Evolutionary conservation across 2,329 filamentous ascomycete genomes (phyloP).

Genomic region (Fusarium goolgardi): DNA sequence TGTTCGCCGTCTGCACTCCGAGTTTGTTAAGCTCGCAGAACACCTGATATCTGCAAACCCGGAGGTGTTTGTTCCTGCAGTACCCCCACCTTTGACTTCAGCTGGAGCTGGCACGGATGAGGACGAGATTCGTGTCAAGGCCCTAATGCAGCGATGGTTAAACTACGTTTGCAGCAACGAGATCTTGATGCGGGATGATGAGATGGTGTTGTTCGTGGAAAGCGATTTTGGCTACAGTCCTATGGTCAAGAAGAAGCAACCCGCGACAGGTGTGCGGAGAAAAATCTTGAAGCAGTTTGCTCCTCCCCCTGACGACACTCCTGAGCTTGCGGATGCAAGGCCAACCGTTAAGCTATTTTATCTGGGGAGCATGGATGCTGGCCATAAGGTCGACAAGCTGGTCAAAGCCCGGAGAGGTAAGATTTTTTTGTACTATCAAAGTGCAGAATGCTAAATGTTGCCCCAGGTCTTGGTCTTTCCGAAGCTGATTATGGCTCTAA

Average conservation of each 20-base stretch:
- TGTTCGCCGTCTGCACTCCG: conserved; percentile 92
- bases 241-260: conserved; percentile 94
- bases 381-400: conserved; percentile 93
- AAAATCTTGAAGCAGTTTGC: conserved; percentile 99
- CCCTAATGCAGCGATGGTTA: conserved; percentile 91
- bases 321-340: conserved; percentile 88
- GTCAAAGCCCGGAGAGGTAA: conserved; percentile 92
- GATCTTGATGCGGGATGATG: conserved; percentile 91
- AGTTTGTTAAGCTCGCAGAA: conserved; percentile 95
- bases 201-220: conserved; percentile 98
- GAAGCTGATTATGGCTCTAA: conserved; percentile 96
- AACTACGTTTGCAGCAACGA: conserved; percentile 94
- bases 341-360: conserved; percentile 97
- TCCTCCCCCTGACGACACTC: conserved; percentile 95
- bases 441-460: conserved; percentile 36
- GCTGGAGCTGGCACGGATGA: conserved; percentile 96
- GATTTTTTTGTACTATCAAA: conserved; percentile 8
- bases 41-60: conserved; percentile 98
- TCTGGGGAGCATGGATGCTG: conserved; percentile 93
- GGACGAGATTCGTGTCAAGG: conserved; percentile 90
- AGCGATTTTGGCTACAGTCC: conserved; percentile 98
- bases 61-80: conserved; percentile 91
- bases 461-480: conserved; percentile 84
- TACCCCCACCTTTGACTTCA: conserved; percentile 93
- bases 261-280: conserved; percentile 91